phyloP scores from a whole-genome alignment of 331 rosid genomes.

The Rhamnella rubrinervis region DNA sequence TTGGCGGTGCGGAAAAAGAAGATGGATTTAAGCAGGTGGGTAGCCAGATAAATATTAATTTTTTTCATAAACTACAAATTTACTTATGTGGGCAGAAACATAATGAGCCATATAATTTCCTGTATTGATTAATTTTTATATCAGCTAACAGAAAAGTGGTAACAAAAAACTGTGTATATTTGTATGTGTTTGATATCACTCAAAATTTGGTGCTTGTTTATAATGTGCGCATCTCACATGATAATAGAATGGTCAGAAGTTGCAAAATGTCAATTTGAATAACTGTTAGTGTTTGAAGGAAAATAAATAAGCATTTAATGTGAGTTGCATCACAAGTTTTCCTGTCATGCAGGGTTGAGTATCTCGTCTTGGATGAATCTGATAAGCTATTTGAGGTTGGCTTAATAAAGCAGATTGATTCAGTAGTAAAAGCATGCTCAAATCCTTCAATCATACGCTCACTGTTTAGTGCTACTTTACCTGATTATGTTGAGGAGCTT shows the following conservation, averaged over 20 bases:
- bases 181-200: neutral
- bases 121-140: neutral
- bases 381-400: constrained; percentile 95
- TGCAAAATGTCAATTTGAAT: neutral
- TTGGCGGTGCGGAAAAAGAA: constrained; percentile 60
- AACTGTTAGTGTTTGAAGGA: neutral
- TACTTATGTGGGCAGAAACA: neutral
- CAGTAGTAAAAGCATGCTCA: constrained; percentile 83
- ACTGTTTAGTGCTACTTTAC: constrained; percentile 91
- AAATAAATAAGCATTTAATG: neutral
- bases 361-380: constrained; percentile 91
- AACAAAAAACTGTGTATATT: neutral
- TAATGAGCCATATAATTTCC: neutral
- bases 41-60: constrained; percentile 16
- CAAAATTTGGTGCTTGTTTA: neutral
- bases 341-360: constrained; percentile 66
- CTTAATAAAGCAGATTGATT: constrained; percentile 77
- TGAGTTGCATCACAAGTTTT: constrained; percentile 17
- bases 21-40: constrained; percentile 71
- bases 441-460: constrained; percentile 84
- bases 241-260: neutral
- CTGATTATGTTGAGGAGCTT: constrained; percentile 89
- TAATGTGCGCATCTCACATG: neutral
- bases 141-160: neutral
- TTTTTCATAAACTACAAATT: constrained; percentile 9